A percentile compares a stretch with the other conserved stretches of the same genome.
Conservation (phyloP, 2,329 filamentous ascomycete species). For the Fusarium pseudonygamai region DNA sequence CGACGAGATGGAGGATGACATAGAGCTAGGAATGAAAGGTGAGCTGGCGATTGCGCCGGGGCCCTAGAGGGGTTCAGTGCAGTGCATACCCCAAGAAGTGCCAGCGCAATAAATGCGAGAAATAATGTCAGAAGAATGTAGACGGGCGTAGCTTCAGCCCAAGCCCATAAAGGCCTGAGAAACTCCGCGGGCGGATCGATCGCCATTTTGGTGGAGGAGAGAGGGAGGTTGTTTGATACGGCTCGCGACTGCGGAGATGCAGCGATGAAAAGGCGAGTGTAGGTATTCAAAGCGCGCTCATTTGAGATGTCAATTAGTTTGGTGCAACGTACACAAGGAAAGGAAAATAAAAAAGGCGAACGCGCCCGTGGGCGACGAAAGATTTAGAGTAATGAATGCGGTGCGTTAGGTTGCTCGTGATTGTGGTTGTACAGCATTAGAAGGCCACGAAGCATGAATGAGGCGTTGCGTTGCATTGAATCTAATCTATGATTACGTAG, state of each 20-base stretch:
- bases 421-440: background rate
- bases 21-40: constrained; percentile 58
- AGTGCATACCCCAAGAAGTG: constrained; percentile 52
- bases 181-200: constrained; percentile 48
- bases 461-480: background rate
- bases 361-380: constrained; percentile 7
- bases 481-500: constrained; percentile 32
- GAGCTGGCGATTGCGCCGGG: constrained; percentile 14
- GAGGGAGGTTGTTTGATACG: background rate
- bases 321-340: background rate
- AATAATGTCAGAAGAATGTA: constrained; percentile 51
- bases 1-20: constrained; percentile 75
- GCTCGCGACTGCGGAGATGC: constrained; percentile 18
- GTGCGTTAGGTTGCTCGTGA: background rate
- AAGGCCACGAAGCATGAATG: constrained; percentile 38
- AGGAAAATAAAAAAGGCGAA: background rate
- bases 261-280: background rate
- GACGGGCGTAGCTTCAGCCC: constrained; percentile 51
- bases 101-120: constrained; percentile 46
- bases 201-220: constrained; percentile 20
- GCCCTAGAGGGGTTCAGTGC: background rate
- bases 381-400: background rate
- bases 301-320: background rate
- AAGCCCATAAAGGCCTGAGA: constrained; percentile 48
- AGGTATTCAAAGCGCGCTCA: constrained; percentile 3